Percentiles rank a stretch among this genome's conserved stretches.
Conservation (phyloP, 106 monocot species). For the Alisma plantagoaquatica region DNA sequence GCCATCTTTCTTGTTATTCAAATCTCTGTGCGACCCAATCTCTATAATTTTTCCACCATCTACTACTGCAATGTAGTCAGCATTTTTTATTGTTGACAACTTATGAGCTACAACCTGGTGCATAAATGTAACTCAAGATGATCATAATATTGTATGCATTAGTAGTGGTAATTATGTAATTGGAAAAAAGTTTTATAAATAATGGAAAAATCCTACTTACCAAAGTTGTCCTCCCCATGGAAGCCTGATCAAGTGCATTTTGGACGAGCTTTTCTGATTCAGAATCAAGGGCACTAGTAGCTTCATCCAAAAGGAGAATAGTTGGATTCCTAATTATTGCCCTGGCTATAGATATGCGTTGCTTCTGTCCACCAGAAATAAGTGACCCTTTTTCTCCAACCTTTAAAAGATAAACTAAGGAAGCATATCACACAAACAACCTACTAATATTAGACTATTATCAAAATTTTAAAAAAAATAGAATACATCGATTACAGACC, state of each 20-base stretch:
- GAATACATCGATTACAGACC: conserved; percentile 22
- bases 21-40: conserved; percentile 53
- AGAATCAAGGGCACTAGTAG: conserved; percentile 79
- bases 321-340: conserved; percentile 67
- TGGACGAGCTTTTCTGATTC: conserved; percentile 81
- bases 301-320: conserved; percentile 83
- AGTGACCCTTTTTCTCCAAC: conserved; percentile 63
- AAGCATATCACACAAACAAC: not conserved
- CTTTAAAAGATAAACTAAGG: conserved; percentile 11
- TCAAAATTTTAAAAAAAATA: no score
- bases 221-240: conserved; percentile 75
- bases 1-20: conserved; percentile 22
- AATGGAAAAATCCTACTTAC: conserved; percentile 12
- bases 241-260: conserved; percentile 64
- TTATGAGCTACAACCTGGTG: conserved; percentile 81
- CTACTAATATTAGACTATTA: no score
- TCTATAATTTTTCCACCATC: conserved; percentile 44
- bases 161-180: not conserved
- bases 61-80: conserved; percentile 64
- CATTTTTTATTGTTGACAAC: conserved; percentile 58
- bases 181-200: not conserved
- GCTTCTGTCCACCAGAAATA: conserved; percentile 78
- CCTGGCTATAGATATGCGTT: conserved; percentile 73
- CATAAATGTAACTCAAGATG: not conserved
- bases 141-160: no score